Conservation (phyloP, 2,329 filamentous ascomycete species). For the Trichocomaceae sp. region DNA sequence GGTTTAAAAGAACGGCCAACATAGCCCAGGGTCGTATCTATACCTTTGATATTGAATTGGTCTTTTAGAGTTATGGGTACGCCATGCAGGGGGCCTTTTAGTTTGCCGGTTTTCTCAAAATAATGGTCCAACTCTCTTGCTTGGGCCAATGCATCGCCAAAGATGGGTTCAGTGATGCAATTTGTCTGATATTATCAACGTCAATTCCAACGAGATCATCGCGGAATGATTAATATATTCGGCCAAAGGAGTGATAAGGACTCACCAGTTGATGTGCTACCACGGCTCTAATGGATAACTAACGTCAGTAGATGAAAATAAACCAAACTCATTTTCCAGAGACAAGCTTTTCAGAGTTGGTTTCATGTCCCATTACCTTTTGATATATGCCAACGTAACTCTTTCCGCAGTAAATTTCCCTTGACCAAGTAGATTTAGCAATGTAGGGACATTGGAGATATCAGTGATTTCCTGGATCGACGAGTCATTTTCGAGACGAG, state of each 20-base stretch:
- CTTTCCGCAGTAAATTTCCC: constrained; percentile 25
- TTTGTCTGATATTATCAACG: constrained; percentile 25
- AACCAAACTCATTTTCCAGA: too few relatives aligned
- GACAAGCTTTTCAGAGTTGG: too few relatives aligned
- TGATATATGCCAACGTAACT: constrained; percentile 27
- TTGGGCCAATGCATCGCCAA: constrained; percentile 18
- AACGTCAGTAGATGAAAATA: not conserved
- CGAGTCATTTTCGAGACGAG: constrained; percentile 19
- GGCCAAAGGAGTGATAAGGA: not conserved
- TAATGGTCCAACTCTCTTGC: constrained; percentile 18
- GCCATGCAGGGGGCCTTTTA: constrained; percentile 45
- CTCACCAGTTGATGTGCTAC: constrained; percentile 22
- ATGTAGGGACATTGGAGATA: constrained; percentile 21
- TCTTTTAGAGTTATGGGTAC: constrained; percentile 52
- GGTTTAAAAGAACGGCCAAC: constrained; percentile 38
- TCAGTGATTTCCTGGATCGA: constrained; percentile 25
- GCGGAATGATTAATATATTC: not conserved
- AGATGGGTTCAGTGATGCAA: constrained; percentile 27
- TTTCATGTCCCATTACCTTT: constrained; percentile 21
- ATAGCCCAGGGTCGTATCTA: constrained; percentile 48
- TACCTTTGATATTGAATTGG: constrained; percentile 51
- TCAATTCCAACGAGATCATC: too few relatives aligned
- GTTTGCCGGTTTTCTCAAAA: constrained; percentile 27
- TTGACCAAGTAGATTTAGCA: constrained; percentile 19
- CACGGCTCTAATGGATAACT: constrained; percentile 15